Evolutionary conservation across 2,329 filamentous ascomycete genomes (phyloP).

Genomic region (Beauveria caledonica): DNA sequence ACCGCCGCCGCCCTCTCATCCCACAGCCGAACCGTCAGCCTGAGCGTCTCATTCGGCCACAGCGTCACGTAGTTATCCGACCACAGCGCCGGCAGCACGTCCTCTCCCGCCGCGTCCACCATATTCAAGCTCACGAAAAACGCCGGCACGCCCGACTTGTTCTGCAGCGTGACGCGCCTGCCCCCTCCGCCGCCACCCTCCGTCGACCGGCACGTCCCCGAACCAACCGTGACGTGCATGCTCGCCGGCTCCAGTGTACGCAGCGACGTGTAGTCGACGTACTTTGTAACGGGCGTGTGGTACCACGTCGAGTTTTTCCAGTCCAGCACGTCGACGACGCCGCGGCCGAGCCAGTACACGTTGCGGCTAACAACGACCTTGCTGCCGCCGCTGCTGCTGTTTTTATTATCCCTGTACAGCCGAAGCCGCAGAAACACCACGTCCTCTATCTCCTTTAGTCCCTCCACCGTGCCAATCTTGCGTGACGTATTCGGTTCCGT

Average conservation of each 20-base stretch:
- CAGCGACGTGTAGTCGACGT: slow-evolving; percentile 33
- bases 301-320: slow-evolving; percentile 53
- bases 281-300: slow-evolving; percentile 36
- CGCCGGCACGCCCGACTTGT: slow-evolving; percentile 42
- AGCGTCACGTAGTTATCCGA: slow-evolving; percentile 56
- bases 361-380: slow-evolving; percentile 40
- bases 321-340: slow-evolving; percentile 38
- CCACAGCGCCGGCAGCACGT: slow-evolving; percentile 47
- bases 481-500: slow-evolving; percentile 38
- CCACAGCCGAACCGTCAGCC: slow-evolving; percentile 15
- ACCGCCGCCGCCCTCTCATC: slow-evolving; percentile 10
- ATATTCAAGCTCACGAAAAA: slow-evolving; percentile 49
- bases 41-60: slow-evolving; percentile 45
- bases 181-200: no score
- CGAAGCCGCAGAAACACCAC: slow-evolving; percentile 43
- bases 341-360: slow-evolving; percentile 49
- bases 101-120: slow-evolving; percentile 33
- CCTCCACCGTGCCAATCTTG: slow-evolving; percentile 18
- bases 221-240: slow-evolving; percentile 22
- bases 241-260: slow-evolving; percentile 28
- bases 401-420: slow-evolving; percentile 26
- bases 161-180: slow-evolving; percentile 36
- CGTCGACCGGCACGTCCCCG: slow-evolving; percentile 7
- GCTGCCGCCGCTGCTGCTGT: not conserved
- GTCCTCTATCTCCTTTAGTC: slow-evolving; percentile 26